Evolutionary conservation across 2,329 filamentous ascomycete genomes (phyloP), one percentile per base, ranked within the genome.

Genomic region (Lojkania enalia): DNA sequence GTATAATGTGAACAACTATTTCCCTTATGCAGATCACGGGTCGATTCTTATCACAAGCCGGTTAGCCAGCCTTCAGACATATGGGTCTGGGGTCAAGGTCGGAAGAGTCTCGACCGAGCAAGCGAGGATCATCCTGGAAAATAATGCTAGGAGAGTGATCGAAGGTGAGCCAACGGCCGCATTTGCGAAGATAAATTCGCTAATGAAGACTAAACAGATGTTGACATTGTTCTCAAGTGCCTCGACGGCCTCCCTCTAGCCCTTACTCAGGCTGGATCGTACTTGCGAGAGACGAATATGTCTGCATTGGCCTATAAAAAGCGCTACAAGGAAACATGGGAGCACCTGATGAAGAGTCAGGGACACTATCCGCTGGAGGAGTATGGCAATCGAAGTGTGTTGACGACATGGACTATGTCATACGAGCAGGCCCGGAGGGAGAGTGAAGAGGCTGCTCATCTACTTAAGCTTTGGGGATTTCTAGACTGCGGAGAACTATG

Each of bases 241-340:
- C 69, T 79, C 0, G 69, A 74, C 45, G 72, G 76, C 3, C 67
- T 77, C 20, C 74, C 74, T 11, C 66, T 79, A 20, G 75, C 75
- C 1, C 66, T 79, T 13, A 58, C 73, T 3, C 71, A 73, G 12
- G 75, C 76, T 14, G 73, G 74, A 3, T 64, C 72, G 1, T 79
- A 74, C 48, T 66, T 79, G 32, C 40, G 20, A 18, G 51, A 44
- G 51, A 51, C 20, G 46, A 62, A 33, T 48, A 72, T 40, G 64
- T 66, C 19, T 45, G 65, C 33, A 68, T 60, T 1, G 70, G 45
- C 19, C 61, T 66, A 23, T 42, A 32, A 2, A 49, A 71, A 39
- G 77, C 77, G 29, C 18, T 76, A 39, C 21, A 60, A 14, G 35
- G 63, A 9, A 74, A 78, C 49, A 27, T 69, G 40, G 49, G 55